These are phyloP conservation scores for Mesembryanthemum crystallinum DNA, from an alignment of 148 eudicot genomes.

Conservation along the genomic window DNA sequence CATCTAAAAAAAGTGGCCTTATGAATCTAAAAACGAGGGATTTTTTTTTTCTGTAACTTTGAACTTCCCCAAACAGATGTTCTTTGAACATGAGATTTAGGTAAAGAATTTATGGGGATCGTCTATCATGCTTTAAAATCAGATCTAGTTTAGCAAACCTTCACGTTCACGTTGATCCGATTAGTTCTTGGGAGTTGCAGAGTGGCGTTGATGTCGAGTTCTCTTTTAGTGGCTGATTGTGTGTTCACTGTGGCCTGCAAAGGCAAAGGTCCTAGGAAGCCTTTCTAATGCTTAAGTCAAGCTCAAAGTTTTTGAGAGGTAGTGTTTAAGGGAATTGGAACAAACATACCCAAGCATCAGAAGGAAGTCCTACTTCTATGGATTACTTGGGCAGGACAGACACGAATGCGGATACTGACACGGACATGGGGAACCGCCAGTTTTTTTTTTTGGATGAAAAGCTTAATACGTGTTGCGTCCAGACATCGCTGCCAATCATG, in stretches of 20 bases:
- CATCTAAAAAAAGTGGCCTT: slow-evolving; percentile 1
- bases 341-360: too few relatives aligned
- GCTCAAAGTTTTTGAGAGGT: too few relatives aligned
- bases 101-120: slow-evolving; percentile 13
- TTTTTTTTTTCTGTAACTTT: slow-evolving; percentile 13
- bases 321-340: too few relatives aligned
- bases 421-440: too few relatives aligned
- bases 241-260: not conserved
- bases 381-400: too few relatives aligned
- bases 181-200: slow-evolving; percentile 8
- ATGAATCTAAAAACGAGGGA: slow-evolving; percentile 14
- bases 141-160: slow-evolving; percentile 19
- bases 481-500: too few relatives aligned
- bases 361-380: too few relatives aligned
- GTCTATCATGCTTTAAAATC: not conserved
- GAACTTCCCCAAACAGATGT: slow-evolving; percentile 14
- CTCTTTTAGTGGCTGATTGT: not conserved
- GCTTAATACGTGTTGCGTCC: too few relatives aligned
- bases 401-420: too few relatives aligned
- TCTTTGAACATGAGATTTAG: not conserved
- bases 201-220: slow-evolving; percentile 2
- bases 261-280: not conserved
- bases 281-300: not conserved
- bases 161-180: not conserved
- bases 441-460: too few relatives aligned